Evolutionary conservation across 2,329 filamentous ascomycete species (phyloP).

Genomic region (Colletotrichum gigasporum): DNA sequence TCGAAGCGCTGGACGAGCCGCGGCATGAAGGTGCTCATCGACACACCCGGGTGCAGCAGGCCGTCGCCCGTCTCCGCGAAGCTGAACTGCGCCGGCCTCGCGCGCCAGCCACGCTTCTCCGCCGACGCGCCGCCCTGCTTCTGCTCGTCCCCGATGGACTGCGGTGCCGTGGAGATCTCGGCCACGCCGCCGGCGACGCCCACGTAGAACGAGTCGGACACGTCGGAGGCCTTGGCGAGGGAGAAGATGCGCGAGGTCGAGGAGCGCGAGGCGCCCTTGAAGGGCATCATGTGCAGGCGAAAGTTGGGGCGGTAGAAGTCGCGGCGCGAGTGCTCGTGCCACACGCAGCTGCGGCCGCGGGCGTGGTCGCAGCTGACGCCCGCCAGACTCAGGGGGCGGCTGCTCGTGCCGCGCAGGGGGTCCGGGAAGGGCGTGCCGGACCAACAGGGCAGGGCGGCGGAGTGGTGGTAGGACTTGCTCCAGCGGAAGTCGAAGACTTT

Average conservation of each 20-base stretch:
- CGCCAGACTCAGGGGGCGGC: conserved; percentile 30
- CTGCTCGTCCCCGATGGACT: neutral
- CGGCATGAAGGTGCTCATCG: conserved; percentile 30
- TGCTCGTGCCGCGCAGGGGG: conserved; percentile 39
- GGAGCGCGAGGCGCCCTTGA: conserved; percentile 35
- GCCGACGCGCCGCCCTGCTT: conserved; percentile 15
- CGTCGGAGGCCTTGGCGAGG: conserved; percentile 56
- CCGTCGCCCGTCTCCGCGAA: conserved; percentile 42
- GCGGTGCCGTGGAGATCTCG: conserved; percentile 46
- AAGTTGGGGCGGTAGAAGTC: conserved; percentile 60
- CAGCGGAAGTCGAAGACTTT: conserved; percentile 66
- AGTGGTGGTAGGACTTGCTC: conserved; percentile 59
- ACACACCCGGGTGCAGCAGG: conserved; percentile 22
- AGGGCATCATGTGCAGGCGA: conserved; percentile 50
- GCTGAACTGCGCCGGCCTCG: conserved; percentile 21
- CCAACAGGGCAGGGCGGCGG: conserved; percentile 57
- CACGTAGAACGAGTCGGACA: conserved; percentile 58
- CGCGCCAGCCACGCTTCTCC: conserved; percentile 23
- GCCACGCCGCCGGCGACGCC: conserved; percentile 58
- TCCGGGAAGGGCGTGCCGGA: conserved; percentile 44
- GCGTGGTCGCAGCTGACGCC: conserved; percentile 45
- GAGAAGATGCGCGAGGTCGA: conserved; percentile 50
- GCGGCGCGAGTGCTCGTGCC: conserved; percentile 54
- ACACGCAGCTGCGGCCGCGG: conserved; percentile 49
- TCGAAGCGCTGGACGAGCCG: conserved; percentile 27